Evolutionary conservation across 495 filamentous ascomycete genomes (phyloP), one percentile per base, ranked within the genome.

Genomic region (Penicillium bialowiezense): DNA sequence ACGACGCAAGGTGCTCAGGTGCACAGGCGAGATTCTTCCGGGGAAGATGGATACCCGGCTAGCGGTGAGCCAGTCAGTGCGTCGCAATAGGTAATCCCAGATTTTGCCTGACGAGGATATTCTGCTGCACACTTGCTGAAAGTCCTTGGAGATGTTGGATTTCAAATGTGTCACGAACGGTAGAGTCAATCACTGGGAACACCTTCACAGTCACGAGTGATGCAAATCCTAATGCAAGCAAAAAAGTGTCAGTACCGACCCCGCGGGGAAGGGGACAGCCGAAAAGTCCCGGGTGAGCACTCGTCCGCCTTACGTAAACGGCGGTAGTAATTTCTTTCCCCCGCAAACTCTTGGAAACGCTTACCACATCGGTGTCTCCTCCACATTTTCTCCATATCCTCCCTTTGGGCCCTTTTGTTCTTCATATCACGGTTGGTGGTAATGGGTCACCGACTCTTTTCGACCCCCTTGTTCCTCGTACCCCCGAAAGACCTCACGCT

Each of bases 181-280:
- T n/a, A n/a, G n/a, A n/a, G n/a, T n/a, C n/a, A n/a, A 26, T 26
- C 3, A 4, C 3, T 26, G 3, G 23, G 4, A 26, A 26, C 23
- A 26, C 3, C 4, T 26, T 26, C 23, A 26, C 23, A 26, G 23
- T 26, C 23, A 26, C n/a, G n/a, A n/a, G n/a, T n/a, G n/a, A n/a
- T n/a, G n/a, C n/a, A 26, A 26, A 26, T 4, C 8, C 23, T 8
- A 26, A 26, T 26, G 23, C 23, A 26, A 3, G 23, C 8, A 26
- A 4, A 32, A 35, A 19, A 43, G 12, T 35, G 50, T 7, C 33
- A 26, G 37, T 50, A 48, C 23, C 44, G 28, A 35, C 58, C 62
- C 62, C 62, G 59, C 62, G 62, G 62, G 62, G 62, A 48, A 48
- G 41, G 36, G 35, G 17, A 58, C 55, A 55, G 42, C 29, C 46